Conservation (phyloP, 1,284 basidiomycete genomes). For the Rhodotorula sp. region DNA sequence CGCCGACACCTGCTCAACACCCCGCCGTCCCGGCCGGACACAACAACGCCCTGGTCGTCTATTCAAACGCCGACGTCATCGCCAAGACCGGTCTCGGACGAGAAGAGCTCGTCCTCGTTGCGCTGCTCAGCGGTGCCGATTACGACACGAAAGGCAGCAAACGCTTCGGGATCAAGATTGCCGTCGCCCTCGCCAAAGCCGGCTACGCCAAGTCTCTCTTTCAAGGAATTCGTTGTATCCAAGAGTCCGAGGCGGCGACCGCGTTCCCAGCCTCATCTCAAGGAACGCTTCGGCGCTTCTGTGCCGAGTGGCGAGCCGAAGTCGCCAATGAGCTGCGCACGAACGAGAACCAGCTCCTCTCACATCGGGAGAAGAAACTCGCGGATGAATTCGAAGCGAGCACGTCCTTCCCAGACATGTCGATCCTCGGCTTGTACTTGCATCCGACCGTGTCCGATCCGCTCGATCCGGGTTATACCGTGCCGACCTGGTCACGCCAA, state of each 20-base stretch:
- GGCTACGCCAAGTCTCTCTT: slow-evolving; percentile 56
- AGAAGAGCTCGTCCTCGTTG: slow-evolving; percentile 78
- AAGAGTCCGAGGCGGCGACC: neutral
- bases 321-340: slow-evolving; percentile 68
- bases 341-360: slow-evolving; percentile 21
- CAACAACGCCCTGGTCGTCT: slow-evolving; percentile 3
- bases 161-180: slow-evolving; percentile 49
- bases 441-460: slow-evolving; percentile 21
- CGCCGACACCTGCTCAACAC: neutral
- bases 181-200: slow-evolving; percentile 52
- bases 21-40: neutral
- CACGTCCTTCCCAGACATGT: slow-evolving; percentile 16
- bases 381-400: slow-evolving; percentile 23
- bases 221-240: slow-evolving; percentile 50
- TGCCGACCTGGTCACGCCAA: slow-evolving; percentile 15
- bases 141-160: slow-evolving; percentile 57
- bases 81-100: slow-evolving; percentile 62
- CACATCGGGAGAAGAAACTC: slow-evolving; percentile 11
- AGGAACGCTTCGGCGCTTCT: slow-evolving; percentile 50
- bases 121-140: slow-evolving; percentile 83
- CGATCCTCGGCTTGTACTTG: slow-evolving; percentile 22
- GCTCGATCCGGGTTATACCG: neutral
- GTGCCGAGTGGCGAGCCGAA: slow-evolving; percentile 63
- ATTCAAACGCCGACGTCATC: slow-evolving; percentile 53
- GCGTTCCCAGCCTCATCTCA: neutral